These are phyloP conservation scores for Endogone sp. DNA, from an alignment of 192 early-diverging fungal genomes.

Conservation along the genomic window DNA sequence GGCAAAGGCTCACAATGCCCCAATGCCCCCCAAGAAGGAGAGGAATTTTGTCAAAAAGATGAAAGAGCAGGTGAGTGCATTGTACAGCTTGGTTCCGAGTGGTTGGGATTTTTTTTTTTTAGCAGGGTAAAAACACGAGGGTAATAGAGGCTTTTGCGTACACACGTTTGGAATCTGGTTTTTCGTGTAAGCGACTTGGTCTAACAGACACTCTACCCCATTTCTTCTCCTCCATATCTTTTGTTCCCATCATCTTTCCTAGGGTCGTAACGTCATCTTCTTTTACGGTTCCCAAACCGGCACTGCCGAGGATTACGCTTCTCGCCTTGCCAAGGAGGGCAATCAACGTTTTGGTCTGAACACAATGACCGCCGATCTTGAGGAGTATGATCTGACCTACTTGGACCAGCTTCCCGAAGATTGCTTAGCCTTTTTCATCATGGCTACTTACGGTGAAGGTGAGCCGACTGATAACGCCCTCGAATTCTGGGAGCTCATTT, in stretches of 20 bases:
- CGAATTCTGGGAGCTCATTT: conserved; percentile 88
- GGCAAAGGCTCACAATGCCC: conserved; percentile 5
- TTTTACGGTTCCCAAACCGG: conserved; percentile 99
- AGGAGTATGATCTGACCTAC: conserved; percentile 89
- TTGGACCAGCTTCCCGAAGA: conserved; percentile 66
- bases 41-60: conserved; percentile 54
- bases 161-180: no score
- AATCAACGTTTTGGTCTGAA: conserved; percentile 66
- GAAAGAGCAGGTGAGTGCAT: conserved; percentile 46
- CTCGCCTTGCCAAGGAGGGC: conserved; percentile 83
- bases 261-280: conserved; percentile 75
- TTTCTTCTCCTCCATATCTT: not conserved
- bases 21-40: not conserved
- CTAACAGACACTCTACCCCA: not conserved
- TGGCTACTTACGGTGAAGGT: conserved; percentile 98
- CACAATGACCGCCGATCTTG: conserved; percentile 79
- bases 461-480: conserved; percentile 98
- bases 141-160: no score
- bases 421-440: conserved; percentile 80
- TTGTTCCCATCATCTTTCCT: no score
- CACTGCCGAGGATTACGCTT: conserved; percentile 97
- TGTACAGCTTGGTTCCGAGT: not conserved
- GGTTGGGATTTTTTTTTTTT: conserved; percentile 4
- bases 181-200: no score
- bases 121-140: no score